A percentile compares a stretch with the other conserved stretches of the same genome.
Conservation (phyloP, 208 protist species). For the Crithidia thermophila region DNA sequence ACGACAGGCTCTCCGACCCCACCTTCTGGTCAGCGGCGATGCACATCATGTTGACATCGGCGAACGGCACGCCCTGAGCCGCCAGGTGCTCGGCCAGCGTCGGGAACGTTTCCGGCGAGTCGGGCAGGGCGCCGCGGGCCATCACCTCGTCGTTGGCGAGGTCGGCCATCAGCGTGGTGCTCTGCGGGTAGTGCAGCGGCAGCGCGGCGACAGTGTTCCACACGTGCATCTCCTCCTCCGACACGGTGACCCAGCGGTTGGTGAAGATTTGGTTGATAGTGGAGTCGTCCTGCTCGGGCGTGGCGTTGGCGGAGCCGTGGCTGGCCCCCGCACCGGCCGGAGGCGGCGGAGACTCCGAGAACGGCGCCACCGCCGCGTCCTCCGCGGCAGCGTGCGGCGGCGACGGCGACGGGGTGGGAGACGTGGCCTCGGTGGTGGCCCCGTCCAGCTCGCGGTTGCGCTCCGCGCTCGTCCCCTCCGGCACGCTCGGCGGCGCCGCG, state of each 20-base stretch:
- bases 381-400: neutral
- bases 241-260: conserved; percentile 60
- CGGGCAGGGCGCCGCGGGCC: conserved; percentile 21
- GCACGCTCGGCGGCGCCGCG: neutral
- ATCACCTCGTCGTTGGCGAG: conserved; percentile 30
- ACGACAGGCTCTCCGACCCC: conserved; percentile 59
- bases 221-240: conserved; percentile 60
- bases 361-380: conserved; percentile 3
- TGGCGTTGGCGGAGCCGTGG: conserved; percentile 18
- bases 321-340: neutral
- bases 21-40: conserved; percentile 72
- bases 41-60: conserved; percentile 75
- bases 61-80: conserved; percentile 29
- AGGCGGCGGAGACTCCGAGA: neutral
- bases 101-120: conserved; percentile 26
- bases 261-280: conserved; percentile 57
- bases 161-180: conserved; percentile 38
- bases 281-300: conserved; percentile 26
- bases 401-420: neutral
- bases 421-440: neutral
- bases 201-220: conserved; percentile 63
- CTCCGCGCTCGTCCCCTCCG: conserved; percentile 1
- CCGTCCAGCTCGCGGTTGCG: conserved; percentile 3
- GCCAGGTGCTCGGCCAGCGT: conserved; percentile 57
- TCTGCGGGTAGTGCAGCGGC: conserved; percentile 57